These are phyloP conservation scores for Candida sp. DNA, from an alignment of 1,139 yeast genomes.

Conservation along the genomic window DNA sequence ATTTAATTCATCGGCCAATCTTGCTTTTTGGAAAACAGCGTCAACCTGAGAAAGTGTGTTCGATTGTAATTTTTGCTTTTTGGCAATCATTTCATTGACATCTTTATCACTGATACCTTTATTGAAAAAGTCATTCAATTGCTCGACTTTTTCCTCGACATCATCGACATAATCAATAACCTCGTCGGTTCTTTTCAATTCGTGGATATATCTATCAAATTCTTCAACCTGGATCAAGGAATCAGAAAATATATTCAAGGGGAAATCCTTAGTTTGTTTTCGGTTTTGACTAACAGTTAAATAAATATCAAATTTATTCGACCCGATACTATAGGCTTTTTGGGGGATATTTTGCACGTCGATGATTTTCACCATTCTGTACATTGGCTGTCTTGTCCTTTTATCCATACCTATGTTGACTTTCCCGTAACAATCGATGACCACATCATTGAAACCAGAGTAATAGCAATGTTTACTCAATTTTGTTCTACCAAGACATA, in stretches of 20 bases:
- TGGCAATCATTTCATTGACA: constrained; percentile 73
- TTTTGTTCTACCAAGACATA: constrained; percentile 74
- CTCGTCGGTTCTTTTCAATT: constrained; percentile 58
- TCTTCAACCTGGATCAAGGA: constrained; percentile 66
- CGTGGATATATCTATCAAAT: constrained; percentile 63
- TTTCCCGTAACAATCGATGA: constrained; percentile 75
- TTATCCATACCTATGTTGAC: constrained; percentile 74
- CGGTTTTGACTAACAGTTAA: constrained; percentile 64
- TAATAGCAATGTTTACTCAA: constrained; percentile 76
- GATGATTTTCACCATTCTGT: constrained; percentile 81
- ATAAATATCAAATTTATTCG: constrained; percentile 56
- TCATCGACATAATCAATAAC: constrained; percentile 63
- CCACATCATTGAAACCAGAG: constrained; percentile 65
- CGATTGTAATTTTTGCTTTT: constrained; percentile 60
- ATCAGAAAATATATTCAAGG: constrained; percentile 79
- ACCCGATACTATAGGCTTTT: constrained; percentile 55
- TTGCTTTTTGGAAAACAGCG: constrained; percentile 74
- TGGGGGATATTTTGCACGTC: constrained; percentile 53
- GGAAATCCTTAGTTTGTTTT: constrained; percentile 67
- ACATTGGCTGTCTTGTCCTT: constrained; percentile 60
- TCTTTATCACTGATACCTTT: constrained; percentile 71
- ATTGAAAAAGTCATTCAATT: constrained; percentile 57
- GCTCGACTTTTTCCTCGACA: constrained; percentile 62
- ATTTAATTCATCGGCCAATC: constrained; percentile 68
- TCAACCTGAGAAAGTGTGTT: constrained; percentile 44